phyloP scores from a whole-genome alignment of 2,329 filamentous ascomycete genomes.

The Xylaria sp. region DNA sequence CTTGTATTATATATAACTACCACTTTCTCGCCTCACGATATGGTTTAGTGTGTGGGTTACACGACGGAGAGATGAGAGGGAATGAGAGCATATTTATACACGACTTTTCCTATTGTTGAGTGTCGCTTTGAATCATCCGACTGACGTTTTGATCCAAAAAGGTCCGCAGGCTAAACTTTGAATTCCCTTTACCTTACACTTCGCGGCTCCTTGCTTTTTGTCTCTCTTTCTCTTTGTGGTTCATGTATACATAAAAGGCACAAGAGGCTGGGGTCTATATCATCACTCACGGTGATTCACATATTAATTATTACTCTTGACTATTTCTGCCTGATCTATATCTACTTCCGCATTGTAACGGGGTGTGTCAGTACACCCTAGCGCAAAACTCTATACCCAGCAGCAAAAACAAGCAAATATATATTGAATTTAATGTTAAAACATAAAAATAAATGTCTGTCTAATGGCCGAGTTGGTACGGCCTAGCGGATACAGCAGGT shows the following conservation, averaged over 20 bases:
- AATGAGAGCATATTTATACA: slow-evolving; percentile 4
- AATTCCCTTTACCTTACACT: not conserved
- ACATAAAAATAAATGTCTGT: not conserved
- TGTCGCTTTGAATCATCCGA: not conserved
- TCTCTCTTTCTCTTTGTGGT: not conserved
- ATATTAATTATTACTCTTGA: not conserved
- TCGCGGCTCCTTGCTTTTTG: not conserved
- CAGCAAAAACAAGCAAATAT: not conserved
- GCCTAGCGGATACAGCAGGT: too few species aligned
- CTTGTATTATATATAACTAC: not conserved
- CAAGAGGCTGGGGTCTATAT: not conserved
- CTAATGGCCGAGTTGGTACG: not conserved
- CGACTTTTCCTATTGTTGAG: not conserved
- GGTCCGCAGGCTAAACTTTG: slow-evolving; percentile 34
- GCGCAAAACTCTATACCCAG: not conserved
- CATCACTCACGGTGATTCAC: not conserved
- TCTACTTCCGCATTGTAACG: too few species aligned
- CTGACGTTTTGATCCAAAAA: slow-evolving; percentile 33
- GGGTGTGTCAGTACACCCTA: not conserved
- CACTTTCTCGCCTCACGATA: not conserved
- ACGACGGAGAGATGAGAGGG: not conserved
- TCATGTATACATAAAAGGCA: not conserved
- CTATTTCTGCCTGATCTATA: not conserved
- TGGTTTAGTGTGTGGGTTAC: not conserved
- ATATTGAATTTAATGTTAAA: not conserved